Conservation (phyloP, 2,329 filamentous ascomycete genomes). For the Teratosphaeria viscida region DNA sequence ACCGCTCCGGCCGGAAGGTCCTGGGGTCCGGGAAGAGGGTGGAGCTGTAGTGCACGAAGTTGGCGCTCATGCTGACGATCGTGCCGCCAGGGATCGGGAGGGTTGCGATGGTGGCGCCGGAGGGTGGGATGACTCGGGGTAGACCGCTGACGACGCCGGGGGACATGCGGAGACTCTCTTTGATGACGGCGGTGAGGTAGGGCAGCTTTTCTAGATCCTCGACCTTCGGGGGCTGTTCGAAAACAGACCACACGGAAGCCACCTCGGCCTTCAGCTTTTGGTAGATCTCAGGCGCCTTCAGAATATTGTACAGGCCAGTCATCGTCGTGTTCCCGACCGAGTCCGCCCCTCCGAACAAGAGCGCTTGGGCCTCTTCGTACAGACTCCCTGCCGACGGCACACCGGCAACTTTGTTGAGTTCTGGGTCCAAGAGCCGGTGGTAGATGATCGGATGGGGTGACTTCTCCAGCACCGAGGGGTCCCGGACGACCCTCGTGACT, state of each 20-base stretch:
- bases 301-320: slow-evolving; percentile 32
- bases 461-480: slow-evolving; percentile 12
- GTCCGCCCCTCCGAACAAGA: slow-evolving; percentile 39
- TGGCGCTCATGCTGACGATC: slow-evolving; percentile 22
- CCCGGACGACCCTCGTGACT: not conserved
- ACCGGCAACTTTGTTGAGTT: slow-evolving; percentile 23
- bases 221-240: not conserved
- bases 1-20: slow-evolving; percentile 24
- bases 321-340: slow-evolving; percentile 34
- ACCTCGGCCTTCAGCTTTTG: slow-evolving; percentile 31
- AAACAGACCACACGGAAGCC: slow-evolving; percentile 1
- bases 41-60: slow-evolving; percentile 23
- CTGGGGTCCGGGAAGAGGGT: slow-evolving; percentile 22
- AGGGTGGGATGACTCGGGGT: slow-evolving; percentile 11
- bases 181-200: slow-evolving; percentile 12
- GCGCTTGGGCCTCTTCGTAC: slow-evolving; percentile 35
- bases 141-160: slow-evolving; percentile 11
- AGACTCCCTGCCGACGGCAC: slow-evolving; percentile 26
- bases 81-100: slow-evolving; percentile 11
- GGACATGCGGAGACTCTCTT: slow-evolving; percentile 15
- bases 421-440: slow-evolving; percentile 26
- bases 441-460: slow-evolving; percentile 30
- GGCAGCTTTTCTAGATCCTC: slow-evolving; percentile 10
- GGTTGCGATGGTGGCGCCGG: slow-evolving; percentile 5
- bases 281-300: slow-evolving; percentile 25